Evolutionary conservation across 2,329 filamentous ascomycete genomes (phyloP).

Genomic region (Grosmannia huntii): DNA sequence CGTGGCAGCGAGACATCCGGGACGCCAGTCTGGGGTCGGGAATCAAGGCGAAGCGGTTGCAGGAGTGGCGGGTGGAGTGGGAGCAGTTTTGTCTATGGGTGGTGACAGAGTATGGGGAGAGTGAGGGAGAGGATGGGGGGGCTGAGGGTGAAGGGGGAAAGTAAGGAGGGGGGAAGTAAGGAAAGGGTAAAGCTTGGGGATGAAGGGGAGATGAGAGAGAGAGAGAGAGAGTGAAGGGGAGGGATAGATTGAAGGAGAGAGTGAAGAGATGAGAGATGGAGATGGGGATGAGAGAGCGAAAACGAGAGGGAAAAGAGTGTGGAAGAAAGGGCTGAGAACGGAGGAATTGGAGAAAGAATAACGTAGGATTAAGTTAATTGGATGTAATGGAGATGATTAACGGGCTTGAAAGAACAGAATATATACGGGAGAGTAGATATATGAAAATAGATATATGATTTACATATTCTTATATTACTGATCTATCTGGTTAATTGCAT

Average conservation of each 20-base stretch:
- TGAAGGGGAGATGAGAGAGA: not conserved
- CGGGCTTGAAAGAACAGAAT: too few relatives aligned
- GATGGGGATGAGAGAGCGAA: too few relatives aligned
- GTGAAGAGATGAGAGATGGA: too few relatives aligned
- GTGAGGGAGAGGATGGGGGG: constrained; percentile 35
- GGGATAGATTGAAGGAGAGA: not conserved
- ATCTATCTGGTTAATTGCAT: too few relatives aligned
- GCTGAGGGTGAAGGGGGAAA: not conserved
- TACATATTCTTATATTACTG: too few relatives aligned
- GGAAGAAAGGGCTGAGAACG: too few relatives aligned
- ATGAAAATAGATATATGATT: too few relatives aligned
- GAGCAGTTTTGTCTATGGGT: constrained; percentile 89
- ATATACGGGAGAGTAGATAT: too few relatives aligned
- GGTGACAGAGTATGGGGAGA: constrained; percentile 58
- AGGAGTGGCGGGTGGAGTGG: constrained; percentile 71
- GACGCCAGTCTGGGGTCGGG: constrained; percentile 61
- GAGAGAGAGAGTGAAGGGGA: not conserved
- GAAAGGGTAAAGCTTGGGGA: not conserved
- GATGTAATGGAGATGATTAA: too few relatives aligned
- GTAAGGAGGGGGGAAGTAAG: not conserved
- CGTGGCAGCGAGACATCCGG: constrained; percentile 62
- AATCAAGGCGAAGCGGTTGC: constrained; percentile 57
- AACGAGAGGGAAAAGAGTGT: not conserved
- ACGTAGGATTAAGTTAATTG: too few relatives aligned
- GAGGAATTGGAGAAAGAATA: too few relatives aligned